Evolutionary conservation across 2,329 filamentous ascomycete genomes (phyloP).

Genomic region (Diaporthe humulicola): DNA sequence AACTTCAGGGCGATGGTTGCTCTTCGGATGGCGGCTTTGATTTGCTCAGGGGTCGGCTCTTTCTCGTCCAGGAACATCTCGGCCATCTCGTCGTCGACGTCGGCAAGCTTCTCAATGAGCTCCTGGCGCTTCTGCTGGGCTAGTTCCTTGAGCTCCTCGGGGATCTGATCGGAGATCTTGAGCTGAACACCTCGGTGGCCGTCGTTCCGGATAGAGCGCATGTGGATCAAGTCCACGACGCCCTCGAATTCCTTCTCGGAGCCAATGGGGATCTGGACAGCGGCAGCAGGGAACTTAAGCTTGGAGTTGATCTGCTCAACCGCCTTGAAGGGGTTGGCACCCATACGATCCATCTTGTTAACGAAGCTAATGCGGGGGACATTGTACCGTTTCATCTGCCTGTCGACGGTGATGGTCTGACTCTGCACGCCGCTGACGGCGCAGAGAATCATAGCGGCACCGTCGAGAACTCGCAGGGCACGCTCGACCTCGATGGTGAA

Average conservation of each 20-base stretch:
- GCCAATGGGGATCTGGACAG: slow-evolving; percentile 94
- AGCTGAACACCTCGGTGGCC: slow-evolving; percentile 85
- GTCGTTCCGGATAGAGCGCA: slow-evolving; percentile 95
- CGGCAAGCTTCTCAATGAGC: slow-evolving; percentile 93
- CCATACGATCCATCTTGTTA: slow-evolving; percentile 99
- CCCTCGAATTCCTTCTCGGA: slow-evolving; percentile 92
- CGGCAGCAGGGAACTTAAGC: slow-evolving; percentile 91
- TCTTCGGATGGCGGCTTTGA: slow-evolving; percentile 92
- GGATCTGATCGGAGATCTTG: slow-evolving; percentile 82
- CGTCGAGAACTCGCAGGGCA: slow-evolving; percentile 93
- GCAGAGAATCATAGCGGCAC: slow-evolving; percentile 98
- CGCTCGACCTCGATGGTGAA: slow-evolving; percentile 99
- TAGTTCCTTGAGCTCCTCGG: slow-evolving; percentile 80
- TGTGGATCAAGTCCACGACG: slow-evolving; percentile 91
- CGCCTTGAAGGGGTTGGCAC: slow-evolving; percentile 97
- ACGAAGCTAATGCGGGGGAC: slow-evolving; percentile 95
- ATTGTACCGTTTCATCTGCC: slow-evolving; percentile 99
- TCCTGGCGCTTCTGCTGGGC: slow-evolving; percentile 85
- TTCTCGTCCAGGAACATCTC: slow-evolving; percentile 93
- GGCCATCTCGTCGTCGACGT: slow-evolving; percentile 98
- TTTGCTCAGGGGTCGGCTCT: slow-evolving; percentile 82
- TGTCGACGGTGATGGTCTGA: slow-evolving; percentile 97
- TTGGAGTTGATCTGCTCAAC: slow-evolving; percentile 98
- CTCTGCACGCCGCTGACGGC: slow-evolving; percentile 97
- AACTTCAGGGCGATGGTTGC: slow-evolving; percentile 93